These are phyloP conservation scores for Botryotinia narcissicola DNA, from an alignment of 2,329 filamentous ascomycete genomes.

Conservation along the genomic window DNA sequence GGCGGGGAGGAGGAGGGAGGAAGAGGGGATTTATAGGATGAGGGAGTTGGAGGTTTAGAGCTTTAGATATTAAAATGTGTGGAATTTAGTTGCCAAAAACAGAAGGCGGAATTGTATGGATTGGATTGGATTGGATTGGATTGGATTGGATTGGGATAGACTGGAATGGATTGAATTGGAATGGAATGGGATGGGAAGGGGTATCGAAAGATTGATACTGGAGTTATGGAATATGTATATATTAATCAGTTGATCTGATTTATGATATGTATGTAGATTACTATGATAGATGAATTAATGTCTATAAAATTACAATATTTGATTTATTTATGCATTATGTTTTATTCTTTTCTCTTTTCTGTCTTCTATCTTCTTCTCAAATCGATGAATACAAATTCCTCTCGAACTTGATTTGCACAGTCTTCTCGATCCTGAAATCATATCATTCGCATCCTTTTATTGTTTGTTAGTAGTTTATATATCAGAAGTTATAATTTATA, in stretches of 20 bases:
- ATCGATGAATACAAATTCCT: too few species aligned
- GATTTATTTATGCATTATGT: neutral
- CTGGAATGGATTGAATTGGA: neutral
- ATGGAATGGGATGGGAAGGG: neutral
- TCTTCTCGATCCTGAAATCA: too few species aligned
- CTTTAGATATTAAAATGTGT: neutral
- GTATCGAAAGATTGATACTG: neutral
- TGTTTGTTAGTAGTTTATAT: too few species aligned
- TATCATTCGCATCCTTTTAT: too few species aligned
- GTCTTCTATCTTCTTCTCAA: rapidly evolving
- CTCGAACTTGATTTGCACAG: too few species aligned
- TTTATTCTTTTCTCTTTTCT: too few species aligned
- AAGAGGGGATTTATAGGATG: neutral
- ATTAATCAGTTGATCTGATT: neutral
- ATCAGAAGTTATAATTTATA: too few species aligned
- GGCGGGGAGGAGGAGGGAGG: neutral
- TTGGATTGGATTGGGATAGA: neutral
- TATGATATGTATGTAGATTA: neutral
- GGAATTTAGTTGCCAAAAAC: neutral
- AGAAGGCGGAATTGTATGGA: neutral
- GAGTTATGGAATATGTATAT: neutral
- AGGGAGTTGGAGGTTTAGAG: neutral
- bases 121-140: neutral
- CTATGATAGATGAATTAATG: neutral
- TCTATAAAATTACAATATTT: neutral